phyloP scores from a whole-genome alignment of 805 yeast genomes.

The Cyberlindnera petersonii region DNA sequence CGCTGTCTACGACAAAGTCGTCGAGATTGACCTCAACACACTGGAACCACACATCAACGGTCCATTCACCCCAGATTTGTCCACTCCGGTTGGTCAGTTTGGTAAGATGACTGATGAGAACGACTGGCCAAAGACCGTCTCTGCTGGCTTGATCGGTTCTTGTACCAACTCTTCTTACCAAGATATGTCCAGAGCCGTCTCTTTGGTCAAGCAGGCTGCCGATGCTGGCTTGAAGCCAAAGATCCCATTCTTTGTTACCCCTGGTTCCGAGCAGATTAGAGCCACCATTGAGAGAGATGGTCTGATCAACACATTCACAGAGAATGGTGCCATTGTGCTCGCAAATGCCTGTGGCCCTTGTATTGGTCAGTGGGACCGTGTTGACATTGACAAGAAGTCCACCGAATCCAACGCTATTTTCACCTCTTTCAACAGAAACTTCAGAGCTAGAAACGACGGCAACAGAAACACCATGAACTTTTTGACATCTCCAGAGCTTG shows the following conservation, averaged over 20 bases:
- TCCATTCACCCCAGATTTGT: constrained; percentile 97
- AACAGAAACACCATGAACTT: constrained; percentile 97
- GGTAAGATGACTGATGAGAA: constrained; percentile 78
- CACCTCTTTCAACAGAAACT: constrained; percentile 96
- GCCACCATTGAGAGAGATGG: constrained; percentile 98
- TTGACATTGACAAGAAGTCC: constrained; percentile 72
- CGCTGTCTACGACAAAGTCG: constrained; percentile 87
- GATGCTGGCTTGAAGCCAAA: constrained; percentile 87
- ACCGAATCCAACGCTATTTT: constrained; percentile 92
- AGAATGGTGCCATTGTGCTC: constrained; percentile 89
- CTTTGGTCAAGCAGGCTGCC: constrained; percentile 88
- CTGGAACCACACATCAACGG: constrained; percentile 97
- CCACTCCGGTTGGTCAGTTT: constrained; percentile 89
- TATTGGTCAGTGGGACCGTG: constrained; percentile 99
- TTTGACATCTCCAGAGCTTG: constrained; percentile 97
- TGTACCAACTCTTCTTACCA: constrained; percentile 98
- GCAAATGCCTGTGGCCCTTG: constrained; percentile 99
- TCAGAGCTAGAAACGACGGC: constrained; percentile 97
- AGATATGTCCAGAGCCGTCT: constrained; percentile 96
- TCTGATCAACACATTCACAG: constrained; percentile 78
- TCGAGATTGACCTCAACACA: constrained; percentile 83
- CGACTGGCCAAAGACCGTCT: constrained; percentile 89
- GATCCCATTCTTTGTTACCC: constrained; percentile 89
- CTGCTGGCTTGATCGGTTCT: constrained; percentile 95
- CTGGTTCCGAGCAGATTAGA: constrained; percentile 98